phyloP scores from a whole-genome alignment of 371 early-diverging fungal genomes.

The Mortierella sp. region DNA sequence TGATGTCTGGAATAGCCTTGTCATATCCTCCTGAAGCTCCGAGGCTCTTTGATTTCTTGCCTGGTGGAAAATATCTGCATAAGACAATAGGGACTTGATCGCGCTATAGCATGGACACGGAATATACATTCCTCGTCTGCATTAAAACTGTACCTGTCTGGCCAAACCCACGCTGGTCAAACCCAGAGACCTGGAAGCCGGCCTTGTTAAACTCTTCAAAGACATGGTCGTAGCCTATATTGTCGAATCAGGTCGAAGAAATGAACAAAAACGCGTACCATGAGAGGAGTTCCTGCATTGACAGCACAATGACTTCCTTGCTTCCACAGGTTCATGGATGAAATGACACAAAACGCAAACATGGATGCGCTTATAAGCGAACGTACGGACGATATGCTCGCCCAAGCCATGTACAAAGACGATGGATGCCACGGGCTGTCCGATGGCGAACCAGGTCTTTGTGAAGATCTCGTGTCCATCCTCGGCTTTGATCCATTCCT shows the following conservation, averaged over 20 bases:
- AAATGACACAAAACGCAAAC: no score
- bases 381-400: slow-evolving; percentile 68
- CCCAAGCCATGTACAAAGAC: slow-evolving; percentile 78
- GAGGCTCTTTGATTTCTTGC: slow-evolving; percentile 58
- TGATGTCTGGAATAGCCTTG: slow-evolving; percentile 61
- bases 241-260: neutral
- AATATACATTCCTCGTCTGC: neutral
- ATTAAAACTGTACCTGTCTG: slow-evolving; percentile 57
- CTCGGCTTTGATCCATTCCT: slow-evolving; percentile 44
- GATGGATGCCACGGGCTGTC: slow-evolving; percentile 35
- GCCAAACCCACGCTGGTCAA: slow-evolving; percentile 78
- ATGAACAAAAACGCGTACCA: no score
- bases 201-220: slow-evolving; percentile 63
- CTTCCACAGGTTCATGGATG: no score
- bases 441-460: slow-evolving; percentile 49
- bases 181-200: slow-evolving; percentile 68
- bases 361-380: no score
- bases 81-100: neutral
- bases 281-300: no score
- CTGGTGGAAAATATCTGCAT: no score
- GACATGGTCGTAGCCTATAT: slow-evolving; percentile 60
- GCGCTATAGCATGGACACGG: no score
- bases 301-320: no score
- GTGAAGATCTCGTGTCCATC: slow-evolving; percentile 49
- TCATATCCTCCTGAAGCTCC: slow-evolving; percentile 68